Evolutionary conservation across 1,284 basidiomycete genomes (phyloP), one percentile per base, ranked within the genome.

Genomic region (Bjerkandera adusta): DNA sequence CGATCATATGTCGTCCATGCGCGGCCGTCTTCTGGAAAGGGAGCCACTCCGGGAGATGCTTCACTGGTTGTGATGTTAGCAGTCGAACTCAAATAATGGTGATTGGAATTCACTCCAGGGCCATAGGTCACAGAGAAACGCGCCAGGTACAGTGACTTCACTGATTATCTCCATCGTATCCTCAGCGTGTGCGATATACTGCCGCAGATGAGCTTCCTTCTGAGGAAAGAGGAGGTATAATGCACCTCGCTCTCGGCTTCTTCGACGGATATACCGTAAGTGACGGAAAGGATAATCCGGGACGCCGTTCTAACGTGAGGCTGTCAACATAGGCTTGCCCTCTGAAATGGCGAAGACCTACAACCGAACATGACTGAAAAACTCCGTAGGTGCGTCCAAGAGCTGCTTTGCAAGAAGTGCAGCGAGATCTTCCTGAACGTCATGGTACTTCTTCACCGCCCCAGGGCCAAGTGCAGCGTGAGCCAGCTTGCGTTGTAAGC

Each of bases 21-120:
- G 24, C 26, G 13, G 47, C 35, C 15, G 27, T 20, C 5, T 35
- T 33, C 35, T 43, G 47, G 13, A 52, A 46, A 3, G 66, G 66
- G 26, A 68, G 50, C 66, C 66, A 68, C 13, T 49, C 47, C 5
- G 66, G 66, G 4, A 68, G 25, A 42, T 63, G 53, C n/a, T 54
- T 52, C 40, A 66, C 64, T 64, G 39, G 41, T 8, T n/a, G n/a
- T n/a, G n/a, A n/a, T n/a, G n/a, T n/a, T n/a, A n/a, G n/a, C n/a
- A n/a, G n/a, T n/a, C n/a, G n/a, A n/a, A n/a, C n/a, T n/a, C n/a
- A n/a, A n/a, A n/a, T n/a, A n/a, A n/a, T n/a, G n/a, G 1, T 12
- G n/a, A 10, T 39, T 16, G 15, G 20, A 12, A 46, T 55, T 36
- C 40, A 62, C 61, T 47, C 24, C 52, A 57, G 3, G 64, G 64